Percentiles rank a stretch among this genome's conserved stretches.
These are phyloP conservation scores for Naganishia kalamii DNA, from an alignment of 768 basidiomycete genomes.

Conservation along the genomic window DNA sequence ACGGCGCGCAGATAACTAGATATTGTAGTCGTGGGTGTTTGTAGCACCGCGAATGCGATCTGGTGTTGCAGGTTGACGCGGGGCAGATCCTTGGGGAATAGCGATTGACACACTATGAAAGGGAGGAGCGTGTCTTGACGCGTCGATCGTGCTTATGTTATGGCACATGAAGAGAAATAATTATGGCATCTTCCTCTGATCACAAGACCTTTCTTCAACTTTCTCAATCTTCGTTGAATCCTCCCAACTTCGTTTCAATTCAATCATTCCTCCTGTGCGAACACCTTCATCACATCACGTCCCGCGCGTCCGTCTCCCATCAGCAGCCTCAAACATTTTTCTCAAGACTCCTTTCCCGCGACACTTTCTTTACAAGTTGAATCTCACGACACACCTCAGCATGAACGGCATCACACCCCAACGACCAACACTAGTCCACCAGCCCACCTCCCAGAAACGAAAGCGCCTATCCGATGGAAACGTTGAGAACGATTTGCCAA, in stretches of 20 bases:
- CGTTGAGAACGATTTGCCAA: neutral
- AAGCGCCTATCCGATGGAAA: slow-evolving; percentile 1
- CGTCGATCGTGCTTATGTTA: neutral
- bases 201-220: too few species aligned
- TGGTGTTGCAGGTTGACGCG: too few species aligned
- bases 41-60: too few species aligned
- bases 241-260: too few species aligned
- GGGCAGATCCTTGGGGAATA: too few species aligned
- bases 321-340: too few species aligned
- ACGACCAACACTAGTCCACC: slow-evolving; percentile 4
- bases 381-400: neutral
- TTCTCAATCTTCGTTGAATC: too few species aligned
- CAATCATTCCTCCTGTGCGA: too few species aligned
- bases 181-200: neutral
- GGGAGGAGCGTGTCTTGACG: neutral
- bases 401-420: slow-evolving; percentile 13
- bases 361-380: neutral
- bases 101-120: too few species aligned
- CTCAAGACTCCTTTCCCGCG: neutral
- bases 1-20: slow-evolving; percentile 11
- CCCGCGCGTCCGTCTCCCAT: too few species aligned
- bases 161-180: neutral
- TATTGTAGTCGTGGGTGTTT: neutral
- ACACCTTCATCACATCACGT: too few species aligned
- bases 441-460: slow-evolving; percentile 4